A percentile compares a stretch with the other conserved stretches of the same genome.
These are phyloP conservation scores for Coccomyxa sp. DNA, from an alignment of 139 green algal genomes.

Conservation along the genomic window DNA sequence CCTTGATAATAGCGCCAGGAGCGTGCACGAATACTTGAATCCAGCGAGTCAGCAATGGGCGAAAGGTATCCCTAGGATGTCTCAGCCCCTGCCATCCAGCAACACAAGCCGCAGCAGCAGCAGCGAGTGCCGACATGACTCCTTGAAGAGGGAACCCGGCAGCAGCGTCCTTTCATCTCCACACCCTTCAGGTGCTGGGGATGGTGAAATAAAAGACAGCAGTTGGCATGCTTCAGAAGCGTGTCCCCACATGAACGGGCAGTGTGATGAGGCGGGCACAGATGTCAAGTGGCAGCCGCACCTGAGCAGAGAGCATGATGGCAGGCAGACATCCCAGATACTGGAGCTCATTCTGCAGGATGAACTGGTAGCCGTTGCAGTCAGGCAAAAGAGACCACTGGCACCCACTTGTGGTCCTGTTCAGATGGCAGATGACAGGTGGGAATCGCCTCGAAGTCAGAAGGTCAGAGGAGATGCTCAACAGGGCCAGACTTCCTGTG, in stretches of 20 bases:
- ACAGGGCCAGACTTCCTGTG: background rate
- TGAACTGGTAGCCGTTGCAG: conserved; percentile 22
- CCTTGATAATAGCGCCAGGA: conserved; percentile 2
- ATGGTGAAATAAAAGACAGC: background rate
- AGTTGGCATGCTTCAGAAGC: background rate
- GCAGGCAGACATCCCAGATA: conserved; percentile 3
- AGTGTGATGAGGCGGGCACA: background rate
- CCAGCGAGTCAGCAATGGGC: background rate
- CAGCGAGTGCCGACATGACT: background rate
- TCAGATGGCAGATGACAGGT: background rate
- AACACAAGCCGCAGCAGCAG: background rate
- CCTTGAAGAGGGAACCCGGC: too few species aligned
- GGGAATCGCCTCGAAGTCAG: too few species aligned
- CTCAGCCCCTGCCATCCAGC: background rate
- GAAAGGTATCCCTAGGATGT: too few species aligned
- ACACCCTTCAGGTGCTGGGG: background rate
- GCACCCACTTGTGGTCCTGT: background rate
- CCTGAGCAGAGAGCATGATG: background rate
- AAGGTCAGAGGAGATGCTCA: background rate
- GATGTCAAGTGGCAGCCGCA: background rate
- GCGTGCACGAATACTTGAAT: background rate
- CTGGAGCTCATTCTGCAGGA: conserved; percentile 19
- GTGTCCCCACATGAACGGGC: background rate
- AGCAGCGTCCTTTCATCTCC: background rate
- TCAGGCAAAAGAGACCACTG: conserved; percentile 5